phyloP scores from a whole-genome alignment of 2,329 filamentous ascomycete genomes.

The Lachnum nothofagi region DNA sequence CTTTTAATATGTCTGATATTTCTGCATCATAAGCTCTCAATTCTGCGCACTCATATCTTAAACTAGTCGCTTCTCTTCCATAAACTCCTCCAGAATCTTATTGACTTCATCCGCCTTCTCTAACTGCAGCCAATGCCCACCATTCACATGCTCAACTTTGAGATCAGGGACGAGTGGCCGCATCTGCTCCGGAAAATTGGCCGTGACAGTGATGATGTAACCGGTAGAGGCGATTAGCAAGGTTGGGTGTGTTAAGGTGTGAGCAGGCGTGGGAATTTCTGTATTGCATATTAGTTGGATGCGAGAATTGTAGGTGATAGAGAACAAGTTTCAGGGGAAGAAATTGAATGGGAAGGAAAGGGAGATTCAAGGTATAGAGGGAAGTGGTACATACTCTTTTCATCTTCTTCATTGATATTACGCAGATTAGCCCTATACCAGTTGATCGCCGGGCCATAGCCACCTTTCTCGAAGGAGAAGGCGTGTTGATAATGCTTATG shows the following conservation, averaged over 20 bases:
- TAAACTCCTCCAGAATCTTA: constrained; percentile 13
- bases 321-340: constrained; percentile 4
- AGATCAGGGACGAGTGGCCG: constrained; percentile 9
- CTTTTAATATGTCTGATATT: constrained; percentile 8
- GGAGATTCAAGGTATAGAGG: constrained; percentile 3
- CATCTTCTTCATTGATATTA: constrained; percentile 14
- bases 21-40: constrained; percentile 10
- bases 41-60: constrained; percentile 11
- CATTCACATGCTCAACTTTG: constrained; percentile 12
- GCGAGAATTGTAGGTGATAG: constrained; percentile 6
- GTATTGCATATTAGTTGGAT: constrained; percentile 11
- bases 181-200: constrained; percentile 13
- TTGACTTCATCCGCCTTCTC: constrained; percentile 18
- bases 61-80: constrained; percentile 14
- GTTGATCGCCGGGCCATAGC: constrained; percentile 6
- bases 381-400: constrained; percentile 12
- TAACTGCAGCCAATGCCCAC: constrained; percentile 18
- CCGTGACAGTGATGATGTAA: constrained; percentile 10
- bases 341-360: constrained; percentile 7
- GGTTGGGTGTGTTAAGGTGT: constrained; percentile 12
- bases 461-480: constrained; percentile 9
- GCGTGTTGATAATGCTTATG: constrained; percentile 8
- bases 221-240: constrained; percentile 10
- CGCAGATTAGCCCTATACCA: constrained; percentile 10
- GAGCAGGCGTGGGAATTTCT: constrained; percentile 13